Evolutionary conservation across 1,284 basidiomycete genomes (phyloP).

Genomic region (Boletus chippewaensis): DNA sequence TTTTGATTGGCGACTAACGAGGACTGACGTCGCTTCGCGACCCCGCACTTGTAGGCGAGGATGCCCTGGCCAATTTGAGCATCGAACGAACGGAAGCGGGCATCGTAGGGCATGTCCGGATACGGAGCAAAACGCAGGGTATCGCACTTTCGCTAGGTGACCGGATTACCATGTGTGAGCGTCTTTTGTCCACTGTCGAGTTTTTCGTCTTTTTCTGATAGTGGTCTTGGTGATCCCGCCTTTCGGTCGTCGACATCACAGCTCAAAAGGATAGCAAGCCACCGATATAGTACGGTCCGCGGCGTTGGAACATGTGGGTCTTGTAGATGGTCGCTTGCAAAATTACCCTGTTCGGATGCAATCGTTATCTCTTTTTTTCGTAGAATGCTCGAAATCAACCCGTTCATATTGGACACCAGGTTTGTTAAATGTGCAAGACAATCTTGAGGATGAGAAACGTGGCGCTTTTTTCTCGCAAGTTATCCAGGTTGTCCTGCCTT

Average conservation of each 20-base stretch:
- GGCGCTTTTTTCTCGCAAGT: too few species aligned
- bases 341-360: background rate
- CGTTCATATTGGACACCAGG: too few species aligned
- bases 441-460: too few species aligned
- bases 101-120: slow-evolving; percentile 87
- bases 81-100: slow-evolving; percentile 86
- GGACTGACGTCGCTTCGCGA: background rate
- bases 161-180: slow-evolving; percentile 81
- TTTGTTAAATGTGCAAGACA: too few species aligned
- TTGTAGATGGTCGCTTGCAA: background rate
- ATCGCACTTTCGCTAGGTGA: slow-evolving; percentile 93
- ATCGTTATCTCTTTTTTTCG: background rate
- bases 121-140: slow-evolving; percentile 91
- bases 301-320: background rate
- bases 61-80: slow-evolving; percentile 93
- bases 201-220: background rate
- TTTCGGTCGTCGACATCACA: background rate
- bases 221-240: background rate
- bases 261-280: slow-evolving; percentile 59
- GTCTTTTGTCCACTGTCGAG: background rate
- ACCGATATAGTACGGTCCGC: slow-evolving; percentile 28
- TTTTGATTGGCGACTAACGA: background rate
- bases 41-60: slow-evolving; percentile 59
- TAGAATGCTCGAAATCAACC: background rate
- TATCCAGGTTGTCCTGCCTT: too few species aligned